These are phyloP conservation scores for Dimocarpus longan DNA, from an alignment of 345 rosid species.

Conservation along the genomic window DNA sequence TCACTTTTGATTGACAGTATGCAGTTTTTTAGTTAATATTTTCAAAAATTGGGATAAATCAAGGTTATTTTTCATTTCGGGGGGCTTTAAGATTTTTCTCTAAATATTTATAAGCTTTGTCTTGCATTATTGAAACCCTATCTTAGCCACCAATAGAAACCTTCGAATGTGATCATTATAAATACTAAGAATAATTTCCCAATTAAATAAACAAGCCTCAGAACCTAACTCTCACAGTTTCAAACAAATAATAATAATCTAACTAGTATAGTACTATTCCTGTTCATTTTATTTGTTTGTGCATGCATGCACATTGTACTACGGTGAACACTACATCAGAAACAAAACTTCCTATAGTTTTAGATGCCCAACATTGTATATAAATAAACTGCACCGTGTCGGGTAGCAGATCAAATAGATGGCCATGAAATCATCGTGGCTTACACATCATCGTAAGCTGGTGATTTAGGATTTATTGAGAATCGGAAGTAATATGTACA, in stretches of 20 bases:
- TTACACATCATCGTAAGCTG: neutral
- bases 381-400: neutral
- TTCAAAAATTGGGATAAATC: too few species aligned
- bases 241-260: neutral
- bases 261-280: neutral
- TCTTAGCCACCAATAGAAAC: neutral
- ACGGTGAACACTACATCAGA: neutral
- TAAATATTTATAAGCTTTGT: neutral
- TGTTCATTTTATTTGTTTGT: neutral
- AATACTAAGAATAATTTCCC: neutral
- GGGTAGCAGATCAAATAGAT: neutral
- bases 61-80: too few species aligned
- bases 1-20: too few species aligned
- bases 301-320: neutral
- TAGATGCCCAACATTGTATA: neutral
- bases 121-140: neutral
- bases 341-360: neutral
- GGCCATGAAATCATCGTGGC: neutral
- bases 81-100: too few species aligned
- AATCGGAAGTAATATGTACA: too few species aligned
- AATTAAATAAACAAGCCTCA: neutral
- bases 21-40: too few species aligned
- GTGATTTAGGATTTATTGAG: too few species aligned
- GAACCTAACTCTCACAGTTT: neutral
- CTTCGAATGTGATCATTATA: neutral